These are phyloP conservation scores for Albophoma yamanashiensis DNA, from an alignment of 2,329 filamentous ascomycete genomes.

Conservation along the genomic window DNA sequence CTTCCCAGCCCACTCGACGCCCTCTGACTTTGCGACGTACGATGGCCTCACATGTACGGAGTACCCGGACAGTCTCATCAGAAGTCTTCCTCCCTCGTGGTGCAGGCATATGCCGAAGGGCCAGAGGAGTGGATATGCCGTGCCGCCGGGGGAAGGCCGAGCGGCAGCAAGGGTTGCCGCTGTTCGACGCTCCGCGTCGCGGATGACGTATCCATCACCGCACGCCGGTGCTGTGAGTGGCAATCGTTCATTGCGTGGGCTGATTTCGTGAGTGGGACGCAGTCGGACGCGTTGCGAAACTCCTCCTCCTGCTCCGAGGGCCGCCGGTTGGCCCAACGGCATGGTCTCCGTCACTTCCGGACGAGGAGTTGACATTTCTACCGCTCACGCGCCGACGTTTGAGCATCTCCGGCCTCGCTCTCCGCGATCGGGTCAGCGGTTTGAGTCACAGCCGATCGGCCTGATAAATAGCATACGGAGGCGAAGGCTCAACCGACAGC, in stretches of 20 bases:
- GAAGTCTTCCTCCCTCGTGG: background rate
- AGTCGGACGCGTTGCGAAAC: background rate
- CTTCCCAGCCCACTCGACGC: background rate
- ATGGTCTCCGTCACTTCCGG: background rate
- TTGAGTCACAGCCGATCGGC: background rate
- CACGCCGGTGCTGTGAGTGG: background rate
- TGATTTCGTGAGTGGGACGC: background rate
- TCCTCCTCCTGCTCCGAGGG: too few relatives aligned
- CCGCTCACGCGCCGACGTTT: background rate
- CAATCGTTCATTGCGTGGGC: background rate
- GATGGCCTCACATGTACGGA: background rate
- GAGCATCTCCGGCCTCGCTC: background rate
- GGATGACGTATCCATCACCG: background rate
- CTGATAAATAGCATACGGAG: background rate
- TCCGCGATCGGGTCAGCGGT: background rate
- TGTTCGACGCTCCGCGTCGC: background rate
- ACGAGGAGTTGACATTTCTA: background rate
- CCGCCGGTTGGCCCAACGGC: background rate
- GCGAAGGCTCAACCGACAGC: background rate
- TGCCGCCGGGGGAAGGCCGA: background rate
- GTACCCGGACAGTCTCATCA: background rate
- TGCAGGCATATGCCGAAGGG: background rate
- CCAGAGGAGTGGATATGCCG: background rate
- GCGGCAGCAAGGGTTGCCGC: background rate
- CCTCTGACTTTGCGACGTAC: background rate